Percentiles rank a stretch among this genome's conserved stretches.
These are phyloP conservation scores for Apiospora malaysiana DNA, from an alignment of 2,329 filamentous ascomycete genomes.

Conservation along the genomic window DNA sequence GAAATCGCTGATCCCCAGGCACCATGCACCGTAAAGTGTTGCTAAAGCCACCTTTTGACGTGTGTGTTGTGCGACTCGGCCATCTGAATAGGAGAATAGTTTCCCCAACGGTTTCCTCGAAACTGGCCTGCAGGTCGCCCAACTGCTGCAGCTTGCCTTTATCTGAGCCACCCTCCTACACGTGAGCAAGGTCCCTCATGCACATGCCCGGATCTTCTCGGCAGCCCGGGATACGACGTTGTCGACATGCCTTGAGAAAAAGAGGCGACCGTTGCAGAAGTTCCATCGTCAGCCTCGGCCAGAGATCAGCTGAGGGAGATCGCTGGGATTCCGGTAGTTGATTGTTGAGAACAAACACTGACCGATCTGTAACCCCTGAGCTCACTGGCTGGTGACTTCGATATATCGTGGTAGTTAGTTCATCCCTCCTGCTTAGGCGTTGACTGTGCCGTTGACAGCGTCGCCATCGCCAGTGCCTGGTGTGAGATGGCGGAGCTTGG, in stretches of 20 bases:
- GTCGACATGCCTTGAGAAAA: not conserved
- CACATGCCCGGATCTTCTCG: not conserved
- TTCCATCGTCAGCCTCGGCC: not conserved
- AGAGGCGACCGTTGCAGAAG: not conserved
- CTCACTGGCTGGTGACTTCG: not conserved
- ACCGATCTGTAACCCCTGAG: not conserved
- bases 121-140: slow-evolving; percentile 26
- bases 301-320: not conserved
- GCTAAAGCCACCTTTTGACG: slow-evolving; percentile 30
- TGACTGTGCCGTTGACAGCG: slow-evolving; percentile 29
- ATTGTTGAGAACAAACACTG: not conserved
- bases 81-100: slow-evolving; percentile 34
- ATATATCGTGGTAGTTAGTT: too few relatives aligned
- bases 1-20: not conserved
- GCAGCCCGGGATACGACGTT: slow-evolving; percentile 5
- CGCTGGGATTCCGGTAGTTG: not conserved
- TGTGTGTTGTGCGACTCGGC: slow-evolving; percentile 31
- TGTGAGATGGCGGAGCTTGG: slow-evolving; percentile 51
- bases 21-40: slow-evolving; percentile 1
- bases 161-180: slow-evolving; percentile 21
- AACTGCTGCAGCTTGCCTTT: slow-evolving; percentile 11
- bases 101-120: slow-evolving; percentile 29
- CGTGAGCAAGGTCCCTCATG: slow-evolving; percentile 14
- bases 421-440: slow-evolving; percentile 19
- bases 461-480: slow-evolving; percentile 27